Evolutionary conservation across 2,329 filamentous ascomycete genomes (phyloP).

Genomic region (Talaromyces rugulosus): DNA sequence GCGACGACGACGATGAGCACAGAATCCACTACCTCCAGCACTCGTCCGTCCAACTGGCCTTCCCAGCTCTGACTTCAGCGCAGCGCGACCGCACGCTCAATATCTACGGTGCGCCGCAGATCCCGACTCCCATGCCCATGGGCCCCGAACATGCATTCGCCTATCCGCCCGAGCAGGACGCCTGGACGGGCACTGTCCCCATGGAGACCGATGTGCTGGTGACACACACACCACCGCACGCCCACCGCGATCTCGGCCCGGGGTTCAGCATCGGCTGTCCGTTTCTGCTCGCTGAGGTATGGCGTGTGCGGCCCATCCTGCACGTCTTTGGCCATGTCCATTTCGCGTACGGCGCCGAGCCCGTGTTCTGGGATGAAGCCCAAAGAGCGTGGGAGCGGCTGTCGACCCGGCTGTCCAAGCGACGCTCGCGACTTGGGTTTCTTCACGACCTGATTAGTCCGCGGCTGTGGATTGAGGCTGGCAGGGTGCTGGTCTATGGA

Average conservation of each 20-base stretch:
- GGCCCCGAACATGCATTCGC: constrained; percentile 71
- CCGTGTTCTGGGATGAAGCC: constrained; percentile 69
- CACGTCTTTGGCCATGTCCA: constrained; percentile 88
- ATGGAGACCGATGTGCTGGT: constrained; percentile 70
- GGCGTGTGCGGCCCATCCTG: constrained; percentile 67
- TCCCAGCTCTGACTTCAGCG: constrained; percentile 46
- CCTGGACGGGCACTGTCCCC: constrained; percentile 70
- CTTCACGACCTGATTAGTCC: constrained; percentile 34
- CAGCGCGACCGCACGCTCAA: constrained; percentile 56
- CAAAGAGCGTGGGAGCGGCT: constrained; percentile 70
- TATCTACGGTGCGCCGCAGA: constrained; percentile 77
- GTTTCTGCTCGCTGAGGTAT: constrained; percentile 65
- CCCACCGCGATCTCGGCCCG: constrained; percentile 57
- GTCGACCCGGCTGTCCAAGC: constrained; percentile 30
- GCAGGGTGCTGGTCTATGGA: constrained; percentile 50
- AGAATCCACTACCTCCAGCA: constrained; percentile 71
- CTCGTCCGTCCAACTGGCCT: constrained; percentile 58
- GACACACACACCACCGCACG: constrained; percentile 74
- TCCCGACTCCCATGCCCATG: constrained; percentile 65
- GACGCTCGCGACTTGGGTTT: constrained; percentile 24
- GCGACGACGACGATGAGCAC: constrained; percentile 31
- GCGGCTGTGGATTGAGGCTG: constrained; percentile 47
- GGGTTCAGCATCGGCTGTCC: constrained; percentile 66
- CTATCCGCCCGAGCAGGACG: constrained; percentile 61
- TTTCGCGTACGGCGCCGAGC: constrained; percentile 65